phyloP scores from a whole-genome alignment of 2,329 filamentous ascomycete species.

The Xylaria hypoxylon region DNA sequence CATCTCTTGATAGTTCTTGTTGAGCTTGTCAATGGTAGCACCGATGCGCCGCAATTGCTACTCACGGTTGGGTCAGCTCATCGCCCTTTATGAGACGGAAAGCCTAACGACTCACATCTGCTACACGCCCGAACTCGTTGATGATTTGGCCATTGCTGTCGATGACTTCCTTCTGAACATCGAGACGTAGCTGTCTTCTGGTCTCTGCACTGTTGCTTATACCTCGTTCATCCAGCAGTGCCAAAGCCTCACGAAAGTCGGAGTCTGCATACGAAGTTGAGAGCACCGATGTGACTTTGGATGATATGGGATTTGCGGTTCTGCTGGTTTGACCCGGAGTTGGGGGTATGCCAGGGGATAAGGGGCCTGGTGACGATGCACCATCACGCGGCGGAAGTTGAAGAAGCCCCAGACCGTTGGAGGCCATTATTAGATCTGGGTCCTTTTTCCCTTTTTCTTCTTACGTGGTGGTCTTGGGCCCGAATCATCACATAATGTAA shows the following conservation, averaged over 20 bases:
- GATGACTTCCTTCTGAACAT: slow-evolving; percentile 92
- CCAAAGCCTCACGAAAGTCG: slow-evolving; percentile 87
- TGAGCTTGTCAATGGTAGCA: slow-evolving; percentile 79
- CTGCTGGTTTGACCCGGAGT: slow-evolving; percentile 52
- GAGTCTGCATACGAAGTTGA: slow-evolving; percentile 93
- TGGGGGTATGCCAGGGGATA: slow-evolving; percentile 51
- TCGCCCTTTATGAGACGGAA: not conserved
- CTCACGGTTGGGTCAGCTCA: slow-evolving; percentile 26
- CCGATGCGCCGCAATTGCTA: slow-evolving; percentile 88
- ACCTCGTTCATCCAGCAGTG: slow-evolving; percentile 78
- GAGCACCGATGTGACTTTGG: slow-evolving; percentile 85
- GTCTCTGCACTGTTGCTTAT: slow-evolving; percentile 81
- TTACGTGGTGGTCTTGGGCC: not conserved
- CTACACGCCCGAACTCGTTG: slow-evolving; percentile 87
- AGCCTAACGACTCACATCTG: slow-evolving; percentile 61
- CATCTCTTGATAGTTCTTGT: slow-evolving; percentile 83
- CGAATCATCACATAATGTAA: slow-evolving; percentile 7
- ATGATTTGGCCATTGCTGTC: slow-evolving; percentile 92
- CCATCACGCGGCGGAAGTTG: slow-evolving; percentile 47
- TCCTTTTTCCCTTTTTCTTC: not conserved
- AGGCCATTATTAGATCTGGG: slow-evolving; percentile 44
- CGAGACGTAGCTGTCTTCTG: slow-evolving; percentile 80
- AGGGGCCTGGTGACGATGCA: slow-evolving; percentile 44
- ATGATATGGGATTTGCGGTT: slow-evolving; percentile 75
- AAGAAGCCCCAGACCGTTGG: slow-evolving; percentile 45